Base-by-base conservation (phyloP, 257 asterid species). In the Solanum chmielewskii region DNA sequence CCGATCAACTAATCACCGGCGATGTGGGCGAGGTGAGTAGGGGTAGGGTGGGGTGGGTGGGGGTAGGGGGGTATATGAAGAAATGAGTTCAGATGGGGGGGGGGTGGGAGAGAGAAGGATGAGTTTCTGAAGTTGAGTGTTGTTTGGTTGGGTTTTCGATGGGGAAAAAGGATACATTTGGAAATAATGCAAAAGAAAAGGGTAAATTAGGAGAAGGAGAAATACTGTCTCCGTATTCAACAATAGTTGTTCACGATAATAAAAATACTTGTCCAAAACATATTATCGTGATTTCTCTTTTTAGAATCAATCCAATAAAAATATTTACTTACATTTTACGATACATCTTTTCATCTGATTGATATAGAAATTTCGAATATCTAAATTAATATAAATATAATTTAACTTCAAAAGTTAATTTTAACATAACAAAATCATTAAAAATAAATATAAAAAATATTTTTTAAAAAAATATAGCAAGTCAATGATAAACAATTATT, bases 1-100 rank as follows among this genome's bases (percentile, higher is more conserved):
- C 89, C 93, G 95, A 95, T 94, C 93, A 93, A 91, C 88, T 27
- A 91, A 90, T 89, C 91, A 62, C 91, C 90, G 92, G 85, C 70
- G 76, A 86, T 35, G 86, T 41, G 49, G 82, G 88, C 78, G 76
- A 84, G 88, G 89, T 83, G 78, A 76, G 83, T 62, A 76, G 74
- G 77, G 83, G 89, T 64, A 27, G 59, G n/a, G 52, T 64, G 33
- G 66, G n/a, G 74, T 47, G 86, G 62, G 60, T 7, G n/a, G 25
- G n/a, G 18, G 49, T 7, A 39, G 49, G 45, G 45, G 45, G 71
- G 56, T 80, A 35, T 16, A 47, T 52, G 86, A 42, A 78, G 52
- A 59, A 13, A 31, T 59, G 41, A 74, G 56, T 25, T 14, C 56
- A 27, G 84, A 78, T 78, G 83, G 78, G 83, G 78, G 87, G 70